Percentiles rank a stretch among this genome's conserved stretches.
Conservation (phyloP, 208 protist species). For the Herpetomonas samuelpessoai region DNA sequence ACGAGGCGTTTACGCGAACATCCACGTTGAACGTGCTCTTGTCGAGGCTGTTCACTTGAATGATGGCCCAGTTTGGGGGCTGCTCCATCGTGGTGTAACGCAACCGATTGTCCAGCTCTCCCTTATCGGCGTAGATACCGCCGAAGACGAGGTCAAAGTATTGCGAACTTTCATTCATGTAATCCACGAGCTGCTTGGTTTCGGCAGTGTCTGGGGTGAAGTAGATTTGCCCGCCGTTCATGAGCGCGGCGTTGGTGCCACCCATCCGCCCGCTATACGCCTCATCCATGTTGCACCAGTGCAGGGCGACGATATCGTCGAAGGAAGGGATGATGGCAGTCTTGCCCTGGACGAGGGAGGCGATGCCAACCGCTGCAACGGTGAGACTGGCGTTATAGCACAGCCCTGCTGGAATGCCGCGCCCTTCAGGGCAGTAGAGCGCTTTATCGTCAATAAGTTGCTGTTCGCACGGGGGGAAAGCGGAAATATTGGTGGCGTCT, state of each 20-base stretch:
- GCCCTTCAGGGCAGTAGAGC: conserved; percentile 20
- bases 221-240: conserved; percentile 33
- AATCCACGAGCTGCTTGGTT: conserved; percentile 24
- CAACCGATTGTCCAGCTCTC: conserved; percentile 16
- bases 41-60: conserved; percentile 32
- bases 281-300: conserved; percentile 41
- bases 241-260: conserved; percentile 10
- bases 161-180: conserved; percentile 20
- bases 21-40: conserved; percentile 31
- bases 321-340: conserved; percentile 26
- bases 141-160: conserved; percentile 47
- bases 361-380: neutral
- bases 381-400: conserved; percentile 17
- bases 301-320: conserved; percentile 43
- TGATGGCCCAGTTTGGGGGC: conserved; percentile 38
- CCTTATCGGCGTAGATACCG: conserved; percentile 20
- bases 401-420: conserved; percentile 21
- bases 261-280: neutral
- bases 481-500: neutral
- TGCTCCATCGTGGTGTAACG: conserved; percentile 15
- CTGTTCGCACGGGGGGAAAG: neutral
- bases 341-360: neutral
- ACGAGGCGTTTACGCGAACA: conserved; percentile 38
- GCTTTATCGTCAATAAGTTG: neutral
- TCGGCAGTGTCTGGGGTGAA: conserved; percentile 36